phyloP scores from a whole-genome alignment of 2,329 filamentous ascomycete genomes.

The Curvularia sp. region DNA sequence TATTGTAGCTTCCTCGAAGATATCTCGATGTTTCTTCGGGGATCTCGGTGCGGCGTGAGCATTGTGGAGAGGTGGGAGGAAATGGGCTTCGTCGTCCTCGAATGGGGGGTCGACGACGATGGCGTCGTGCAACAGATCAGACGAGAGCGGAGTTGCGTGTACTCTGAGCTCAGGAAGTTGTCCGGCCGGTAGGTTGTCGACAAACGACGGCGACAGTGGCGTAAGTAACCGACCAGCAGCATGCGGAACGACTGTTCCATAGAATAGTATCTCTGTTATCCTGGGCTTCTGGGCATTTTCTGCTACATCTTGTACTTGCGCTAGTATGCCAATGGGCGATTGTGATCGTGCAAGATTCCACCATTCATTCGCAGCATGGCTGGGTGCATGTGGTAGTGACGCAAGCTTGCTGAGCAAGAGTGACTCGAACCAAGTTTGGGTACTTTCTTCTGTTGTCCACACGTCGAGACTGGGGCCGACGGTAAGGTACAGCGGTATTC shows the following conservation, averaged over 20 bases:
- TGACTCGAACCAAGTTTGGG: slow-evolving; percentile 53
- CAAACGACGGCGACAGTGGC: slow-evolving; percentile 42
- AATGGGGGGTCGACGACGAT: background rate
- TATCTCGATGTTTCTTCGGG: slow-evolving; percentile 54
- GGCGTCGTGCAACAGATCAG: slow-evolving; percentile 45
- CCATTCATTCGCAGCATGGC: slow-evolving; percentile 37
- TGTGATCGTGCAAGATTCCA: slow-evolving; percentile 49
- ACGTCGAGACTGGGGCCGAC: slow-evolving; percentile 51
- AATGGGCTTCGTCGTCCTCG: slow-evolving; percentile 42
- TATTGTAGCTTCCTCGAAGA: slow-evolving; percentile 59
- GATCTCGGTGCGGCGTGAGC: slow-evolving; percentile 31
- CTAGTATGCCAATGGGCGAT: slow-evolving; percentile 52
- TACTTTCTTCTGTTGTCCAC: slow-evolving; percentile 43
- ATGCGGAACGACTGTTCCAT: slow-evolving; percentile 46
- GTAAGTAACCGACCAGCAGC: slow-evolving; percentile 35
- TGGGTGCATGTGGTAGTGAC: slow-evolving; percentile 1
- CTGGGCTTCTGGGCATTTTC: slow-evolving; percentile 16
- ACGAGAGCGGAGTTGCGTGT: slow-evolving; percentile 55
- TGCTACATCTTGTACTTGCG: slow-evolving; percentile 32
- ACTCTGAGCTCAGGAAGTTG: slow-evolving; percentile 42
- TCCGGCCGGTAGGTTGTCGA: slow-evolving; percentile 15
- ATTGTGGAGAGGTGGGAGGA: slow-evolving; percentile 40
- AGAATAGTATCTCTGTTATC: slow-evolving; percentile 57
- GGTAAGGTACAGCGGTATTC: slow-evolving; percentile 52
- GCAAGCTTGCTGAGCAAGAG: slow-evolving; percentile 39